Conservation (phyloP, 768 basidiomycete genomes). For the Mrakia gelida region DNA sequence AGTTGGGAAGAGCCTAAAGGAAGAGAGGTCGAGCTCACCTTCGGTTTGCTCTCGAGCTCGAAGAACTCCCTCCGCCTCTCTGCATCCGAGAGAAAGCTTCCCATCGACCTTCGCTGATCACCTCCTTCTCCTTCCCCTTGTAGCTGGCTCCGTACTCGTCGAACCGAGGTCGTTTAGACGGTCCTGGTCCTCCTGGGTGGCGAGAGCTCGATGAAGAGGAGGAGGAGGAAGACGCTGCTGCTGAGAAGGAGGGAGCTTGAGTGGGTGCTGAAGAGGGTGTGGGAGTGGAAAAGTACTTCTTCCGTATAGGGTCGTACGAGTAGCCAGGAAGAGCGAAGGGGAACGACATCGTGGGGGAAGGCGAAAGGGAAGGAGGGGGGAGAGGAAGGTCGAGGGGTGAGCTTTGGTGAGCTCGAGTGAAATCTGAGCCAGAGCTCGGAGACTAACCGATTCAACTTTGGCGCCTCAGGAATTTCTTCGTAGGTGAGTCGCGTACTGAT, state of each 20-base stretch:
- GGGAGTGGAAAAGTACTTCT: constrained; percentile 26
- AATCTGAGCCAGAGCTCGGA: not conserved
- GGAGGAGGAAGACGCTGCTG: not conserved
- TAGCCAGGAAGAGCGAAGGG: constrained; percentile 15
- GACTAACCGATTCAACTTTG: not conserved
- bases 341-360: constrained; percentile 10
- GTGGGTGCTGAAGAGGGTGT: not conserved
- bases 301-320: constrained; percentile 18
- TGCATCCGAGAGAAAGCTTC: constrained; percentile 4
- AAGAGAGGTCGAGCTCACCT: constrained; percentile 8
- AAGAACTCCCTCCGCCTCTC: not conserved
- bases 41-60: not conserved
- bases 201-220: not conserved
- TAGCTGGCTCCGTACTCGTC: not conserved
- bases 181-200: not conserved
- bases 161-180: not conserved
- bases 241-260: not conserved
- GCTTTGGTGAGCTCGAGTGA: not conserved
- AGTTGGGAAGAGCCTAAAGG: not conserved
- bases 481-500: no score
- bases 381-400: not conserved
- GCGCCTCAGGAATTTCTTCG: not conserved
- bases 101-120: not conserved
- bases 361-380: not conserved
- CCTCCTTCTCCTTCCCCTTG: not conserved